Percentiles rank a stretch among this genome's conserved stretches.
These are phyloP conservation scores for Phyllachora maydis DNA, from an alignment of 2,329 filamentous ascomycete species.

Conservation along the genomic window DNA sequence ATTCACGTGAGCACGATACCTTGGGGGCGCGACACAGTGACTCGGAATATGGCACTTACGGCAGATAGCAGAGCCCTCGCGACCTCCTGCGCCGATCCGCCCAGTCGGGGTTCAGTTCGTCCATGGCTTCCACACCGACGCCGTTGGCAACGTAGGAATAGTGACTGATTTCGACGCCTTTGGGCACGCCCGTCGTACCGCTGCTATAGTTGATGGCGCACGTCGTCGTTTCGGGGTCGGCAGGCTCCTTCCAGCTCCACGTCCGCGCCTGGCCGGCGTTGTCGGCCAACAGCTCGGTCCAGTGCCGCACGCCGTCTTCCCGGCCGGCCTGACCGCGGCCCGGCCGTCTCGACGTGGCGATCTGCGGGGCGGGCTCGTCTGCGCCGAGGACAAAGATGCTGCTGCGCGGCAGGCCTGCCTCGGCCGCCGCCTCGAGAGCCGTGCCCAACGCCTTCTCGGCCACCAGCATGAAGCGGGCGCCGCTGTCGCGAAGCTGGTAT, in stretches of 20 bases:
- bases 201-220: constrained; percentile 63
- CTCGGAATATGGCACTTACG: too few relatives aligned
- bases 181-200: constrained; percentile 64
- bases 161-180: constrained; percentile 71
- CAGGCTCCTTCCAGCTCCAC: constrained; percentile 43
- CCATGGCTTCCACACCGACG: constrained; percentile 34
- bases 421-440: constrained; percentile 42
- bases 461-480: constrained; percentile 45
- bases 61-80: constrained; percentile 50
- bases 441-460: constrained; percentile 36
- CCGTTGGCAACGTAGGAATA: constrained; percentile 55
- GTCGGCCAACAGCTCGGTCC: constrained; percentile 37
- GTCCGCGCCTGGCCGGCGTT: constrained; percentile 22
- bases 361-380: constrained; percentile 11
- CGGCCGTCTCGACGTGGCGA: constrained; percentile 4
- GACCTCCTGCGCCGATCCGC: constrained; percentile 15
- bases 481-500: constrained; percentile 55
- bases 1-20: too few relatives aligned
- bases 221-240: constrained; percentile 26
- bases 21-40: too few relatives aligned
- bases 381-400: constrained; percentile 36
- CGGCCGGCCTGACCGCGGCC: constrained; percentile 6
- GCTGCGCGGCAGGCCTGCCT: constrained; percentile 29
- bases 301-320: constrained; percentile 29
- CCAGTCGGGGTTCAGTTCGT: constrained; percentile 28